Evolutionary conservation across 495 filamentous ascomycete genomes (phyloP).

Genomic region (Jackrogersella minutella): DNA sequence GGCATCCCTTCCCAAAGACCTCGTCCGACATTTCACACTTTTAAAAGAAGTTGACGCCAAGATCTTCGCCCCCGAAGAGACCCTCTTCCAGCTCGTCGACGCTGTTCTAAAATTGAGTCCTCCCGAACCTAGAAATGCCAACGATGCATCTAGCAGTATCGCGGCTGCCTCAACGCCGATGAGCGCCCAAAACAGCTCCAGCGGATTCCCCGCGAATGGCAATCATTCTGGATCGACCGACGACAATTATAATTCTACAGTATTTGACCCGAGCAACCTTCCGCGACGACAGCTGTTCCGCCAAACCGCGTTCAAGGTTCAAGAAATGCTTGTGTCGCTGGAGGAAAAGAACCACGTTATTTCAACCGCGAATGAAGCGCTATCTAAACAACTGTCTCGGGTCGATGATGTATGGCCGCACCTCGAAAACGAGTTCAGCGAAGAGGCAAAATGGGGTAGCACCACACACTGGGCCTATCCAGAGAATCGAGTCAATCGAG

Average conservation of each 20-base stretch:
- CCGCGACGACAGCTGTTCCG: constrained; percentile 73
- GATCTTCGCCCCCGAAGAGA: constrained; percentile 75
- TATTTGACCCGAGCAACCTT: constrained; percentile 59
- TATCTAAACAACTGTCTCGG: constrained; percentile 83
- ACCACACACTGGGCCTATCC: constrained; percentile 94
- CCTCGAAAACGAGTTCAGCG: constrained; percentile 88
- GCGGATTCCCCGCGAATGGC: constrained; percentile 46
- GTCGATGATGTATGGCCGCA: constrained; percentile 84
- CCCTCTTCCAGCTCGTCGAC: constrained; percentile 73
- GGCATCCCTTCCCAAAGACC: constrained; percentile 90
- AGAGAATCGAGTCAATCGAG: constrained; percentile 76
- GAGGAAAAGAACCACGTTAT: constrained; percentile 98
- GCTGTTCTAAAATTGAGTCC: constrained; percentile 68
- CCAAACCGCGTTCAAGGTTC: constrained; percentile 63
- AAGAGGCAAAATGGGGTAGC: constrained; percentile 91
- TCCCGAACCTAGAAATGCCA: constrained; percentile 51
- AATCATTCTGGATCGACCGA: constrained; percentile 47
- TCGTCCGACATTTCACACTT: constrained; percentile 91
- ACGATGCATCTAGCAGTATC: constrained; percentile 54
- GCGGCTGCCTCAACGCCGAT: constrained; percentile 51
- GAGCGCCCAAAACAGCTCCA: constrained; percentile 55
- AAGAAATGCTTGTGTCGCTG: constrained; percentile 80
- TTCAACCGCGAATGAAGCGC: constrained; percentile 83
- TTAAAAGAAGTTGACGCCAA: constrained; percentile 98
- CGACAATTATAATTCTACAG: constrained; percentile 48